Base-by-base conservation (phyloP, 305 asterid genomes). In the Euphrasia arctica region DNA sequence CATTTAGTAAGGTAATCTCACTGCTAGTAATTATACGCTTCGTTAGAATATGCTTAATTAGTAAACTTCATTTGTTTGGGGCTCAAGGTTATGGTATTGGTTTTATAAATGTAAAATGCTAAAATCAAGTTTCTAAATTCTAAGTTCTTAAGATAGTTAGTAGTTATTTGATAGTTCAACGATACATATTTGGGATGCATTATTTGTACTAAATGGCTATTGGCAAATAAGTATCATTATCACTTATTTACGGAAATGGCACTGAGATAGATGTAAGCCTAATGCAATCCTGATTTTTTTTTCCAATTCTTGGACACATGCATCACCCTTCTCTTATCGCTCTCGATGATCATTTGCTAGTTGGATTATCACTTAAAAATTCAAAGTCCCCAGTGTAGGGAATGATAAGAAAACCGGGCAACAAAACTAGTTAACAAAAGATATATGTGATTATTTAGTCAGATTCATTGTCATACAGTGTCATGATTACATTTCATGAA, bases 301-400 rank as follows among this genome's bases (percentile, higher is more conserved):
- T 18, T 62, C 48, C 13, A 12, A 28, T 60, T 54, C 5, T 18
- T 4, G 68, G 50, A 27, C 81, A 31, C 81, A 77, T n/a, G 55
- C 22, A 49, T 14, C 9, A 49, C 55, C 55, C 10, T 49, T 49
- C 15, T 49, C 55, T 10, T 49, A 5, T 18, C 1, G 22, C 22
- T 18, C 0, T 49, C 10, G 55, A 64, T 62, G 76, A 70, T 55
- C 60, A 32, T 67, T 49, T 49, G 55, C 55, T 49, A 10, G 10
- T 39, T 39, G 9, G 43, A 39, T 39, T 39, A 39, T 14, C 56
- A 6, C 5, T 3, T 18, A 18, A 47, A 51, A 51, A 6, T 18
- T 13, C 27, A 5, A 15, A 51, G 28, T 51, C 7, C 25, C 29
- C 28, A 15, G 28, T 13, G 22, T 7, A 51, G 56, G 52, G 2